Evolutionary conservation across 805 yeast genomes (phyloP), one percentile per base, ranked within the genome.

Genomic region (Brettanomyces custersianus): DNA sequence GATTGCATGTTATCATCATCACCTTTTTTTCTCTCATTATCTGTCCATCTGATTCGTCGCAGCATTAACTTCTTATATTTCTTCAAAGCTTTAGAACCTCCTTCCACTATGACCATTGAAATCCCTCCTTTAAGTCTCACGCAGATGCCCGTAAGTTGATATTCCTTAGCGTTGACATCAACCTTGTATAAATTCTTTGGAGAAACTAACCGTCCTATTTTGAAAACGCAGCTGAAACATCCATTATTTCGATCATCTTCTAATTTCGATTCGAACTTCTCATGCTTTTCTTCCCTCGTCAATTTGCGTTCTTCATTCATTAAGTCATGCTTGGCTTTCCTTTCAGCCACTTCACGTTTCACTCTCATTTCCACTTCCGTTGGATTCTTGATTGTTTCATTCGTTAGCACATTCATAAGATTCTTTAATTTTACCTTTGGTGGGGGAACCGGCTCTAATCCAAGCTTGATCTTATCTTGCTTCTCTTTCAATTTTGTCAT

Each of bases 391-490:
- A 88, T 80, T 5, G 92, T 85, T 39, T 84, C 94, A 46, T 83
- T 76, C 2, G 96, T 84, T 33, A 82, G 62, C 0, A 86, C 95
- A 47, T 71, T 80, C 87, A 86, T 84, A 56, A 92, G 67, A 52
- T 90, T 92, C 29, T 80, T 74, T 30, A 86, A 63, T 48, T 81
- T 84, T 19, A 92, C 81, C 55, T 90, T 92, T 3, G 96, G 94
- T 5, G 80, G 80, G 0, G 96, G 95, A 4, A 94, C 80, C 0
- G 94, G 81, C 32, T 80, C 84, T 15, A 88, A 59, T 0, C 98
- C 98, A 4, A 84, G 61, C 39, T 77, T 71, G 18, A 88, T 78
- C 31, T 81, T 64, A 45, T 85, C 90, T 51, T 85, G 95, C 39
- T 71, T 67, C 31, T 80, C 92, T 47, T 78, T 77, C 41, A 75